A percentile compares a stretch with the other conserved stretches of the same genome.
These are phyloP conservation scores for Plasmopara muralis DNA, from an alignment of 352 stramenopile genomes.

Conservation along the genomic window DNA sequence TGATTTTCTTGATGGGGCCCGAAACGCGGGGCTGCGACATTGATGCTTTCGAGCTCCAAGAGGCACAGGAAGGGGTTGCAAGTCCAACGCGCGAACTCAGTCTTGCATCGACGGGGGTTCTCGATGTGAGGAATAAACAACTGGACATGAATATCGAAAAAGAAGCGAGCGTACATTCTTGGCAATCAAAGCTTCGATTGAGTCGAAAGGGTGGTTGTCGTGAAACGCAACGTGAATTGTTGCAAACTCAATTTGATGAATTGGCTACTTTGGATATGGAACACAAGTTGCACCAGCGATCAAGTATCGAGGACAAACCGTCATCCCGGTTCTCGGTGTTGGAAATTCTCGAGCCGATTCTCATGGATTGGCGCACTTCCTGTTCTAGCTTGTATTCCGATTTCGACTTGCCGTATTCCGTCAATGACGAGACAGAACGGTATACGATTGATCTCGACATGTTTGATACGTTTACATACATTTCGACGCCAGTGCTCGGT, in stretches of 20 bases:
- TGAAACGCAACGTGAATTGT: no score
- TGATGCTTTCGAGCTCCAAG: conserved; percentile 25
- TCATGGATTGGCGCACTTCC: conserved; percentile 23
- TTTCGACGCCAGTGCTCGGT: conserved; percentile 44
- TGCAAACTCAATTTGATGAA: no score
- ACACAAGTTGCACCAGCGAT: conserved; percentile 7
- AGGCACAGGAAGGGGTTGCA: conserved; percentile 13
- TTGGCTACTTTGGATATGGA: conserved; percentile 11
- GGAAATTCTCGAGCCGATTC: conserved; percentile 23
- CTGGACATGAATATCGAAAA: conserved; percentile 5
- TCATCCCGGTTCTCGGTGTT: conserved; percentile 16
- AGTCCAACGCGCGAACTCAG: conserved; percentile 11
- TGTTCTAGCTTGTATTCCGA: conserved; percentile 16
- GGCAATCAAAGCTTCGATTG: no score
- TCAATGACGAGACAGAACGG: conserved; percentile 11
- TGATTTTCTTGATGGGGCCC: conserved; percentile 27
- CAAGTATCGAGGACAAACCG: conserved; percentile 8
- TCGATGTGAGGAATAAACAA: background rate
- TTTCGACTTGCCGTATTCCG: conserved; percentile 4
- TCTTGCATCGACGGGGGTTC: conserved; percentile 9
- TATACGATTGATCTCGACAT: conserved; percentile 45
- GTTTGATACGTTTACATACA: conserved; percentile 45
- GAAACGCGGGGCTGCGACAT: conserved; percentile 34
- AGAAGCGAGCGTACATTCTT: conserved; percentile 19
- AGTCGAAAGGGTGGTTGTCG: no score